Conservation (phyloP, 2,329 filamentous ascomycete species). For the Parascedosporium putredinis region DNA sequence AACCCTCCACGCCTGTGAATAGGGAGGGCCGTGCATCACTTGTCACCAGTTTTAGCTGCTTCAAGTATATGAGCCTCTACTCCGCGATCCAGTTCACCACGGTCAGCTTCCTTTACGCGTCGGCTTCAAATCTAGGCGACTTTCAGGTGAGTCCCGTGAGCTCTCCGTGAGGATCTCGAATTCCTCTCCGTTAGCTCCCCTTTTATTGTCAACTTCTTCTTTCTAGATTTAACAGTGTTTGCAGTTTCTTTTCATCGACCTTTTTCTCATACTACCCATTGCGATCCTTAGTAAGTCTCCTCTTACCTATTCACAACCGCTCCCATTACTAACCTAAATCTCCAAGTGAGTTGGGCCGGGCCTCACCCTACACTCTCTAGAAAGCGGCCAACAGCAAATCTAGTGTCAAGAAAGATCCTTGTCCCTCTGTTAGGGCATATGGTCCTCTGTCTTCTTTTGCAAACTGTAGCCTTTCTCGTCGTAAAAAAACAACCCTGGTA, state of each 20-base stretch:
- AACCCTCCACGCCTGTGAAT: background rate
- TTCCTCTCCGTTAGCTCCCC: background rate
- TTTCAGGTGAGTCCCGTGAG: slow-evolving; percentile 61
- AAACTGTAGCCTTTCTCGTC: slow-evolving; percentile 61
- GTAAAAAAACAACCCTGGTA: slow-evolving; percentile 76
- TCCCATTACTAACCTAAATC: background rate
- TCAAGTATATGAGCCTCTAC: slow-evolving; percentile 99
- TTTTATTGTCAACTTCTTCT: background rate
- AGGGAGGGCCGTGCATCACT: slow-evolving; percentile 87
- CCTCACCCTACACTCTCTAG: slow-evolving; percentile 65
- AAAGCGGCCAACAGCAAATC: slow-evolving; percentile 82
- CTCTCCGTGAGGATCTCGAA: too few relatives aligned
- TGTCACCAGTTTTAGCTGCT: slow-evolving; percentile 98
- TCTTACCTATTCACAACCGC: background rate
- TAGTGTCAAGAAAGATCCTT: slow-evolving; percentile 87
- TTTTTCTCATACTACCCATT: slow-evolving; percentile 85
- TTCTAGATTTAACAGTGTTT: background rate
- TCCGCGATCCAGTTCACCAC: slow-evolving; percentile 98
- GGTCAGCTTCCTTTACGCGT: slow-evolving; percentile 92
- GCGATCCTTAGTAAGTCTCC: slow-evolving; percentile 71
- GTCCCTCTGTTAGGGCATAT: slow-evolving; percentile 87
- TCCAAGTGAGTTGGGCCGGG: slow-evolving; percentile 80
- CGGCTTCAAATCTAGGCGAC: slow-evolving; percentile 87
- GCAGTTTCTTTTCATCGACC: slow-evolving; percentile 85
- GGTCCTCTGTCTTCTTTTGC: slow-evolving; percentile 64